Evolutionary conservation across 2,329 filamentous ascomycete genomes (phyloP).

Genomic region (Pseudopyrenochaeta lycopersici): DNA sequence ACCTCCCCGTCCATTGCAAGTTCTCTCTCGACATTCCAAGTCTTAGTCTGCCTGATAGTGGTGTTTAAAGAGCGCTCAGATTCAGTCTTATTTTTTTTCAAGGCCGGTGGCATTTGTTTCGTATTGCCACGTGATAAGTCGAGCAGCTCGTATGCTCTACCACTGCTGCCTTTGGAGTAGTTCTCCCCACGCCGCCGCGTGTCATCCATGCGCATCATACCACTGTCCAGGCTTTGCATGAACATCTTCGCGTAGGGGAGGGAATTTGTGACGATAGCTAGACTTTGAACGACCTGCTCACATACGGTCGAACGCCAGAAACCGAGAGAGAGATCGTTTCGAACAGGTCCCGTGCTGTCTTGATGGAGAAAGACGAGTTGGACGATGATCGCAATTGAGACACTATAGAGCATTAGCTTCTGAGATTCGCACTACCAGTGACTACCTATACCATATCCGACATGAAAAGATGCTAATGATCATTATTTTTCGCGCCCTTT

Average conservation of each 20-base stretch:
- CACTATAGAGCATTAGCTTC: too few relatives aligned
- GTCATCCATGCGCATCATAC: conserved; percentile 32
- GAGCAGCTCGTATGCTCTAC: conserved; percentile 22
- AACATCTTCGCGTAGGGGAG: conserved; percentile 40
- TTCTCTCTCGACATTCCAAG: too few relatives aligned
- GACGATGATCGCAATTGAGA: too few relatives aligned
- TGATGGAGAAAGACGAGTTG: too few relatives aligned
- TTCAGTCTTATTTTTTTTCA: too few relatives aligned
- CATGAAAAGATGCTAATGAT: conserved; percentile 32
- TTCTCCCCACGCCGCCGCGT: conserved; percentile 19
- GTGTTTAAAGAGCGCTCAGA: too few relatives aligned
- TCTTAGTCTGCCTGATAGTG: too few relatives aligned
- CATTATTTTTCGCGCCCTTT: conserved; percentile 18
- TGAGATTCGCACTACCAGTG: not conserved
- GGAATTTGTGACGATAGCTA: conserved; percentile 38
- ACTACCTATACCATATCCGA: conserved; percentile 19
- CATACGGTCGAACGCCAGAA: conserved; percentile 38
- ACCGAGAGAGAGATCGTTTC: conserved; percentile 32
- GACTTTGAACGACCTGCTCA: conserved; percentile 32
- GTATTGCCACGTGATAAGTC: conserved; percentile 19
- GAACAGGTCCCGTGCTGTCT: too few relatives aligned
- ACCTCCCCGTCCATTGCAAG: too few relatives aligned
- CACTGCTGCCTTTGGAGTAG: conserved; percentile 14
- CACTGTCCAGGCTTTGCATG: conserved; percentile 39
- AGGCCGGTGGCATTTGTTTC: too few relatives aligned